Conservation (phyloP, 176 grass and related monocot genomes). For the Alopecurus myosuroides region DNA sequence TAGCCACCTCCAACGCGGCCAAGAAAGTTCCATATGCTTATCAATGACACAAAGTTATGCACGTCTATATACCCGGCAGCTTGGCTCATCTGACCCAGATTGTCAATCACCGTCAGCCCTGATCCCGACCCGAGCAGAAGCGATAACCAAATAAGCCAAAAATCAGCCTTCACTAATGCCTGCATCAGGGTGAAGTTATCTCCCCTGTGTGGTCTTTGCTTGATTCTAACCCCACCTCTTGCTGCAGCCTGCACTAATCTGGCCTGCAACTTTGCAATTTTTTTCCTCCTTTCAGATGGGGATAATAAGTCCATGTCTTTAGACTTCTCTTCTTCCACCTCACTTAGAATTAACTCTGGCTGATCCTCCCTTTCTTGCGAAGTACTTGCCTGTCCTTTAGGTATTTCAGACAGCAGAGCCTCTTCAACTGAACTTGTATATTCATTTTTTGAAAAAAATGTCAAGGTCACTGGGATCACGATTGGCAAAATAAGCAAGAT, state of each 20-base stretch:
- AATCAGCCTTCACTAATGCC: conserved; percentile 85
- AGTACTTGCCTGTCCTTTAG: conserved; percentile 55
- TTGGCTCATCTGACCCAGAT: conserved; percentile 96
- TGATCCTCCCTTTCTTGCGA: conserved; percentile 46
- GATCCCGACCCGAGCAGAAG: conserved; percentile 80
- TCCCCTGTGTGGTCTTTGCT: conserved; percentile 59
- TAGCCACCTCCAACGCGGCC: conserved; percentile 87
- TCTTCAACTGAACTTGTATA: conserved; percentile 50
- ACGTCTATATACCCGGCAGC: conserved; percentile 61
- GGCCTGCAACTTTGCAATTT: conserved; percentile 60
- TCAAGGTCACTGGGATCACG: conserved; percentile 56
- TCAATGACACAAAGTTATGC: conserved; percentile 79
- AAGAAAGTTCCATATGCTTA: conserved; percentile 96
- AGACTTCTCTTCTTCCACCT: conserved; percentile 72
- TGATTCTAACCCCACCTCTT: conserved; percentile 66
- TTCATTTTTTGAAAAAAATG: conserved; percentile 52
- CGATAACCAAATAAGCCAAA: conserved; percentile 90
- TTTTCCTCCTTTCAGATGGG: conserved; percentile 58
- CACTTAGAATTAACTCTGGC: conserved; percentile 65
- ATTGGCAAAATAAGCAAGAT: conserved; percentile 57
- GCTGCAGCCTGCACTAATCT: conserved; percentile 62
- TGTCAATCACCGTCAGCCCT: conserved; percentile 84
- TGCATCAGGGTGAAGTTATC: conserved; percentile 90
- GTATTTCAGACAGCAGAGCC: conserved; percentile 38
- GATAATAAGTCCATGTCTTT: conserved; percentile 58